phyloP scores from a whole-genome alignment of 2,329 filamentous ascomycete species.

The Trichophyton benhamiae region DNA sequence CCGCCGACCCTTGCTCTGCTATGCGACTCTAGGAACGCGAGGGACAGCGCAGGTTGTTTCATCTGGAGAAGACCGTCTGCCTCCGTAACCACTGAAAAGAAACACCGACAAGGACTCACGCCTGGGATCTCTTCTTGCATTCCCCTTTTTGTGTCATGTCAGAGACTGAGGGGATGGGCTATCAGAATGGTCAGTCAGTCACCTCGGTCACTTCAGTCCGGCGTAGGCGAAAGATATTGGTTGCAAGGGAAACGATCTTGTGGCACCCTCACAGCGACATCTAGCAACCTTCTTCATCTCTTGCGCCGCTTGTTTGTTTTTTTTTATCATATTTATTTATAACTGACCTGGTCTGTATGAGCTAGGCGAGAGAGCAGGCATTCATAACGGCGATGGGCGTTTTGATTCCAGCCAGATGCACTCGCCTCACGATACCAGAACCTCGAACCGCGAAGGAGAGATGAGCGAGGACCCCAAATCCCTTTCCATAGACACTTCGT shows the following conservation, averaged over 20 bases:
- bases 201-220: background rate
- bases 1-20: background rate
- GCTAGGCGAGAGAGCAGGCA: background rate
- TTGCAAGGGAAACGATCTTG: background rate
- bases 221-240: background rate
- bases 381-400: background rate
- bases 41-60: background rate
- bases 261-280: background rate
- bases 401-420: background rate
- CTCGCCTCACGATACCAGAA: conserved; percentile 18
- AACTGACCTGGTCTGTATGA: background rate
- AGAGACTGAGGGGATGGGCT: background rate
- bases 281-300: background rate
- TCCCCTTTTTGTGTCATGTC: background rate
- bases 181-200: background rate
- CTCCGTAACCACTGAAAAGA: too few species aligned
- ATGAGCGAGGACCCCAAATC: conserved; percentile 50
- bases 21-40: background rate
- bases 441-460: conserved; percentile 42
- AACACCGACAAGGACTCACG: background rate
- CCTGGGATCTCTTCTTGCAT: background rate
- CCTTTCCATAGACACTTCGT: conserved; percentile 64
- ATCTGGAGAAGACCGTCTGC: background rate
- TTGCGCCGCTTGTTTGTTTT: background rate
- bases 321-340: background rate